Conservation (phyloP, 768 basidiomycete species). For the Podaxis sp. region DNA sequence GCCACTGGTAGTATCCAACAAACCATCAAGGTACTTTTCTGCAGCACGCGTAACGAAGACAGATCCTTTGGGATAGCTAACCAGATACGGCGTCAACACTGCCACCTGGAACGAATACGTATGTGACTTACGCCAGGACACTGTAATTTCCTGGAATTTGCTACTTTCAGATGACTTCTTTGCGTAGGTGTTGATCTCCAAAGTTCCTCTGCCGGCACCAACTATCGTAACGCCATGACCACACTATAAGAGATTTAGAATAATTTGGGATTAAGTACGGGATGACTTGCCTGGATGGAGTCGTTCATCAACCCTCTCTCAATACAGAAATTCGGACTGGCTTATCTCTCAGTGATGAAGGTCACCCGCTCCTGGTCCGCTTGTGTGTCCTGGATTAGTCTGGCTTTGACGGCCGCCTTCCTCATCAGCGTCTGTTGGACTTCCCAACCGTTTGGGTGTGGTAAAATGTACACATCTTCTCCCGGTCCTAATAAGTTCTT, state of each 20-base stretch:
- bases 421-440: conserved; percentile 46
- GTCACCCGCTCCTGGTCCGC: conserved; percentile 34
- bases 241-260: conserved; percentile 20
- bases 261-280: background rate
- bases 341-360: too few species aligned
- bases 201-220: conserved; percentile 57
- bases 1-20: background rate
- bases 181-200: conserved; percentile 54
- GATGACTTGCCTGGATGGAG: background rate
- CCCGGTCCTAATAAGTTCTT: conserved; percentile 14
- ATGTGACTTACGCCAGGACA: conserved; percentile 26
- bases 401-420: conserved; percentile 38
- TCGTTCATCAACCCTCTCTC: too few species aligned
- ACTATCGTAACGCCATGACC: conserved; percentile 48
- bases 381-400: conserved; percentile 31
- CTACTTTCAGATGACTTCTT: conserved; percentile 18
- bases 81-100: background rate
- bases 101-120: background rate
- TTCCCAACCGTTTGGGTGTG: conserved; percentile 55
- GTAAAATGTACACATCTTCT: conserved; percentile 35
- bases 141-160: conserved; percentile 38
- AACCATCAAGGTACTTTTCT: conserved; percentile 31
- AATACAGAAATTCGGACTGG: too few species aligned
- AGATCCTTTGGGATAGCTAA: conserved; percentile 42
- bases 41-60: conserved; percentile 39